Evolutionary conservation across 2,329 filamentous ascomycete genomes (phyloP), one percentile per base, ranked within the genome.

Genomic region (Cladosporium velox): DNA sequence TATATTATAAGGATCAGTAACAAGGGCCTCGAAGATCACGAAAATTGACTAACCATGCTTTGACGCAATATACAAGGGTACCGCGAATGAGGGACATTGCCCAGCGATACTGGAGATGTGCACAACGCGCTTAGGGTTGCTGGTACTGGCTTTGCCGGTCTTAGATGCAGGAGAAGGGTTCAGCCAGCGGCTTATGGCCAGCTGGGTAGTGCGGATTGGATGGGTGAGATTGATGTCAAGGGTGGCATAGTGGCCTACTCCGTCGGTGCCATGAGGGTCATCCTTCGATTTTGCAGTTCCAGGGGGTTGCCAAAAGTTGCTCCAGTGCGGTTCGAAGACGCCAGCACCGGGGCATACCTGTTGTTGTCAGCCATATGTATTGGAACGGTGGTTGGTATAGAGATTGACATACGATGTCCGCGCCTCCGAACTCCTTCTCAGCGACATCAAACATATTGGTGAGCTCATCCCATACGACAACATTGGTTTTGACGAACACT

Each of bases 211-310:
- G 14, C 82, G 80, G 59, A 83, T 81, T 0, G 82, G 82, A 65
- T 84, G 82, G 21, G 78, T 82, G 65, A 83, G 24, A 66, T 83
- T 83, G 71, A 84, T 79, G 66, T 84, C 82, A 1, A 84, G 68
- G 7, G 70, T 69, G 32, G 74, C 73, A 68, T 80, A 80, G 35
- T 77, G 74, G 14, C 74, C 64, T 28, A 65, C 59, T 2, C 66
- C 64, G 14, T 71, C 51, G 8, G 71, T 68, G 15, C 75, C 74
- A 34, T 73, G 68, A 7, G 0, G 67, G 61, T 65, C 59, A 24
- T 83, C 81, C 64, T 72, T 78, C 2, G 76, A 76, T 34, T 69
- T 69, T 0, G 69, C 57, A 0, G 70, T 73, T 14, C 81, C 81
- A 0, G 82, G 82, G 0, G 81, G 81, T 64, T 81, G 76, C 81